Base-by-base conservation (phyloP, 179 eudicot species). In the Camellia oleifera region DNA sequence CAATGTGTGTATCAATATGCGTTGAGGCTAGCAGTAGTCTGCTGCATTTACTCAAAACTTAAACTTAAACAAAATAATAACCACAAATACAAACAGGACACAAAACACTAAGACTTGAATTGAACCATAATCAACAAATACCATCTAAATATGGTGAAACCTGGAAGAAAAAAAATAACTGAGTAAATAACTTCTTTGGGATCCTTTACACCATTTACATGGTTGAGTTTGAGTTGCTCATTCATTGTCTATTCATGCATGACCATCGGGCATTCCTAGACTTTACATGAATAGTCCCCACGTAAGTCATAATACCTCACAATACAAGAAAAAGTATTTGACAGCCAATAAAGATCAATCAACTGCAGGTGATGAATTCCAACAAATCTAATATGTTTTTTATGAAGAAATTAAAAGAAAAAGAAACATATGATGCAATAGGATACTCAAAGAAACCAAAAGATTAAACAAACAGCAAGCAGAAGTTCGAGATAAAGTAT, bases 291-390 rank as follows among this genome's bases (percentile, higher is more conserved):
- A 12, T 2, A 18, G 18, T 4, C 7, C 52, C 52, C 52, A 4
- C 52, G 7, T 48, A 20, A 23, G 11, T 44, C 20, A 78, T 48
- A 5, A 17, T 11, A 57, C 14, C 40, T 70, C 61, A 63, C 7
- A 14, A 23, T 23, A 60, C 76, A 58, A 60, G 53, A 20, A 18
- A 78, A 71, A 46, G 60, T 62, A 70, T 60, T 17, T 54, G n/a
- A 20, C 14, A 78, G 74, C 72, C 6, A 67, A 66, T 42, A 68
- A 32, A 32, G 71, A 42, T 42, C 71, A 42, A 67, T 42, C 76
- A 72, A 48, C 56, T 12, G 14, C 48, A 50, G 40, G 58, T 7
- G 40, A 40, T 12, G 7, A 11, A 20, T 23, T 26, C 7, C 17
- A 53, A 72, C 9, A 56, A 52, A 45, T 18, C 10, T 17, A 70